Evolutionary conservation across 2,329 filamentous ascomycete species (phyloP), one percentile per base, ranked within the genome.

Genomic region (Botrytis pseudocinerea): DNA sequence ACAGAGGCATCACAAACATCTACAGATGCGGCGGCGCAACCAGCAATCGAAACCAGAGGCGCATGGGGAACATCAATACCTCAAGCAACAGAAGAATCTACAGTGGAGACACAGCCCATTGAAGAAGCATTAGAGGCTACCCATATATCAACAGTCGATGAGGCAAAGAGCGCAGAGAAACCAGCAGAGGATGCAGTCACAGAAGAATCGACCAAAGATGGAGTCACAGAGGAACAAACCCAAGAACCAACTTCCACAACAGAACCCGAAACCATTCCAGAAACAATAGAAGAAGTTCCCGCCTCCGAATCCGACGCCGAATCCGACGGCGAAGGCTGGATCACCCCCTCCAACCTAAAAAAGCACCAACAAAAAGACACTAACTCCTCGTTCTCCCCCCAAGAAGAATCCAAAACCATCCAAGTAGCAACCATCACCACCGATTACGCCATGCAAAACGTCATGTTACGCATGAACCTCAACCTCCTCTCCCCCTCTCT

Each of bases 381-480:
- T 40, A 83, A 84, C 35, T 83, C 83, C 9, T 82, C 85, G 1
- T 82, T 85, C 32, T 83, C 86, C 59, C 83, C 86, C 66, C 82
- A 85, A 74, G 81, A 86, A 2, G 85, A 89, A 71, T 86, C 88
- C 51, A 88, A 88, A 75, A 89, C 89, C 20, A 91, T 98, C 78
- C 91, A 97, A 82, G 93, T 93, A 25, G 95, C 94, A n/a, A 91
- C 95, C 62, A 91, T 98, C 80, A 98, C 96, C 1, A 94, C 92
- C 72, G 96, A 99, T 85, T 98, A 93, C 83, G 95, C 96, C 72
- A 97, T 99, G 93, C 95, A 98, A 84, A 98, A 98, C 81, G 94
- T 98, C 12, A 89, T 96, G 2, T 87, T 99, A 7, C 93, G 97
- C 78, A 97, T 98, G 85, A 97, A 98, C 84, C 89, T 99, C 66